Percentiles rank a stretch among this genome's conserved stretches.
These are phyloP conservation scores for Pythium plurisporium DNA, from an alignment of 352 stramenopile genomes.

Conservation along the genomic window DNA sequence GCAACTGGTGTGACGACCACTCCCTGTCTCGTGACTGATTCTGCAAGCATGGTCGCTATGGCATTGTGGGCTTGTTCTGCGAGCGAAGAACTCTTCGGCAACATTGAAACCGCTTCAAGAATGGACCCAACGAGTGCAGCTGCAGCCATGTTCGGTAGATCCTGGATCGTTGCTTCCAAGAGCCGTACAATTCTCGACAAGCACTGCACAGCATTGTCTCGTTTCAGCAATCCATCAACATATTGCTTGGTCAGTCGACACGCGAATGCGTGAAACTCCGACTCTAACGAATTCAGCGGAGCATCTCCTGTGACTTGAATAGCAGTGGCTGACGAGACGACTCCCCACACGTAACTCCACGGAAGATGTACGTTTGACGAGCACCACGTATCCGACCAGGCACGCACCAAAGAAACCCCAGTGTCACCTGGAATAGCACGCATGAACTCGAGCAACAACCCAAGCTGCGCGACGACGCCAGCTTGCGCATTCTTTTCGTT, in stretches of 20 bases:
- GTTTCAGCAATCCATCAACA: not conserved
- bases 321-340: conserved; percentile 13
- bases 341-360: conserved; percentile 44
- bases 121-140: not conserved
- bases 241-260: conserved; percentile 7
- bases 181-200: conserved; percentile 4
- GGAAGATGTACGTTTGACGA: conserved; percentile 17
- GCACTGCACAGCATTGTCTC: not conserved
- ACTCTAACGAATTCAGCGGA: not conserved
- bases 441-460: conserved; percentile 14
- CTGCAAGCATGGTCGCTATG: conserved; percentile 1
- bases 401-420: conserved; percentile 30
- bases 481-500: conserved; percentile 23
- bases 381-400: conserved; percentile 47
- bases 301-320: not conserved
- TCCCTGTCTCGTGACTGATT: not conserved
- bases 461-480: conserved; percentile 23
- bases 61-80: conserved; percentile 7
- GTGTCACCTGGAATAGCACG: conserved; percentile 1
- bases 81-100: conserved; percentile 11
- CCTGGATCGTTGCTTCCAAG: not conserved
- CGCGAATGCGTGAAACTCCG: conserved; percentile 6
- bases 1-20: not conserved
- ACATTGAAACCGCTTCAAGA: not conserved
- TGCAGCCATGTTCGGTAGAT: not conserved